Evolutionary conservation across 1,284 basidiomycete genomes (phyloP), one percentile per base, ranked within the genome.

Genomic region (Heterobasidion annosum): DNA sequence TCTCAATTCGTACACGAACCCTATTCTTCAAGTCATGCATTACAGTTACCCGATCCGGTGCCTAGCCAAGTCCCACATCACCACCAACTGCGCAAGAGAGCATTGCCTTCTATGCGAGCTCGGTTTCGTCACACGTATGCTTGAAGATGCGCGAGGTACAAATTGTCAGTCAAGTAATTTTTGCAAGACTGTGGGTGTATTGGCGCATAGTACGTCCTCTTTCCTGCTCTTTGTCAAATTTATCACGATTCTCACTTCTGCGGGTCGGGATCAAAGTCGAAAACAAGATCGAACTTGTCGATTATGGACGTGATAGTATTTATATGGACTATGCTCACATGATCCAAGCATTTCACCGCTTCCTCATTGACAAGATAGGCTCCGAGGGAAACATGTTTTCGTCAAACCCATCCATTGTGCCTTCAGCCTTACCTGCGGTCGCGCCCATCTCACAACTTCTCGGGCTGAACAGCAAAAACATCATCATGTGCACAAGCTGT

Each of bases 101-200:
- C 87, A 96, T 66, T 99, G 97, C 67, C 73, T 99, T 9, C 73
- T 98, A 1, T 99, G 97, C 66, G 97, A 99, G 69, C 78, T 97
- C 9, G 97, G 97, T 2, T 99, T 99, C 68, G 81, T 97, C 37
- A 89, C 89, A 60, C 82, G 93, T 37, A 99, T 98, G 95, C 77
- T 99, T 32, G 91, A 96, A 67, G 94, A 98, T 64, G 97, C 96
- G 0, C 79, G 78, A 51, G 97, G 96, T 0, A 92, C 82, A 16
- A 98, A 99, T 64, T 98, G 96, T 65, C 97, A 98, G 67, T 86
- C 94, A 5, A 93, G 88, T 66, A 99, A 99, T 69, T 98, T 98
- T 63, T 95, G 95, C 65, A 88, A 93, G 67, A 91, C 94, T 0
- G 90, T 98, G 49, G 88, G 90, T 15, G 83, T 86, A 6, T 68